phyloP scores from a whole-genome alignment of 495 filamentous ascomycete genomes.

The Tuber umbilicatum region DNA sequence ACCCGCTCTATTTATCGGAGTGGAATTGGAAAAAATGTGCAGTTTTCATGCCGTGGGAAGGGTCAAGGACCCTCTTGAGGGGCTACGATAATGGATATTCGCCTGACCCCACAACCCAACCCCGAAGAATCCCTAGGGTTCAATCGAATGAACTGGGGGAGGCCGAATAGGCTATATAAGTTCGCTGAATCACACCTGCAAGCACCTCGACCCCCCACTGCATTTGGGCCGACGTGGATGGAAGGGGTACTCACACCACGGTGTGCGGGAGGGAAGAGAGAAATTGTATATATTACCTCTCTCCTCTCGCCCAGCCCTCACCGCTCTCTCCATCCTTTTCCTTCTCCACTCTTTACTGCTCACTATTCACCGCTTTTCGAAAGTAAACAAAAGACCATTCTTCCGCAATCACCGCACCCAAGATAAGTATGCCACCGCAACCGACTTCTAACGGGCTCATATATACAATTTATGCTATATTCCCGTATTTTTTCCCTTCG shows the following conservation, averaged over 20 bases:
- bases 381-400: neutral
- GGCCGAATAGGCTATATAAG: too few relatives aligned
- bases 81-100: too few relatives aligned
- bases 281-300: neutral
- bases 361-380: neutral
- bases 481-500: constrained; percentile 52
- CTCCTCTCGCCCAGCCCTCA: neutral
- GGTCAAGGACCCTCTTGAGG: too few relatives aligned
- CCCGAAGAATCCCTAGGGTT: too few relatives aligned
- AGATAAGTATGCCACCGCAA: constrained; percentile 26
- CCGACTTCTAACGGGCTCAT: constrained; percentile 66
- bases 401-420: neutral
- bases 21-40: too few relatives aligned
- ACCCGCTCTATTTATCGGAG: too few relatives aligned
- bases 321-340: neutral
- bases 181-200: too few relatives aligned
- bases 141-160: too few relatives aligned
- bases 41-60: too few relatives aligned
- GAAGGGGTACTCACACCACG: neutral
- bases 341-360: neutral
- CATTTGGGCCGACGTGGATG: neutral
- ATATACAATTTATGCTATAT: constrained; percentile 64
- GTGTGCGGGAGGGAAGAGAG: neutral
- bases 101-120: too few relatives aligned
- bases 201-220: too few relatives aligned